Base-by-base conservation (phyloP, 306 rosid species). In the Glycine soja region DNA sequence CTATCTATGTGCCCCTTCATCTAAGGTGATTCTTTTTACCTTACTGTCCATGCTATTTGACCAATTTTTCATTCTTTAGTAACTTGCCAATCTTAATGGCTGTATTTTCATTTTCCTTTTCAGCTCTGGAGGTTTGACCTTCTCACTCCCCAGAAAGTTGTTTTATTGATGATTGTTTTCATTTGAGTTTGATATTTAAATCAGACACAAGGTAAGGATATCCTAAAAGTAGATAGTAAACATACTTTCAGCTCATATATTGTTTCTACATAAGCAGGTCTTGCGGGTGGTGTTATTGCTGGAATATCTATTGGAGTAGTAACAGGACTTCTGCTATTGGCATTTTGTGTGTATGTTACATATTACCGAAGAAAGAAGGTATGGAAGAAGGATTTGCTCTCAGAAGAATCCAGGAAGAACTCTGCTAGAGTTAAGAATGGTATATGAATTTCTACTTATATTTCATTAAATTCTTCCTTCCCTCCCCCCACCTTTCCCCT, bases 251-350 rank as follows among this genome's bases (percentile, higher is more conserved):
- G 78, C 75, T 67, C 74, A 75, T 72, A 7, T 62, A 64, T 68
- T 85, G 70, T 70, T 65, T 87, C 59, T 80, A 65, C 80, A 59
- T 59, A 51, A 88, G 81, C 93, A 88, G 97, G 92, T 78, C 72
- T 86, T 58, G 47, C 76, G 10, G 86, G 72, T 70, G 90, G 87
- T 74, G 62, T 77, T 77, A 87, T 89, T 34, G 89, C 86, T 83
- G 96, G 91, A 78, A 80, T 89, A 90, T 38, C 72, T 52, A 74
- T 85, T 40, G 97, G 89, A 85, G 93, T 57, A 65, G 79, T 88
- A 78, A 90, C 77, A 67, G 94, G 62, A 66, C 61, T 89, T 77
- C 81, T 92, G 73, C 19, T 88, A 15, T 57, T 89, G 63, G 89
- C 82, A 15, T 80, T 79, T 43, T 74, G 69, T 69, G 43, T 86